Evolutionary conservation across 768 basidiomycete genomes (phyloP).

Genomic region (Suillus fuscotomentosus): DNA sequence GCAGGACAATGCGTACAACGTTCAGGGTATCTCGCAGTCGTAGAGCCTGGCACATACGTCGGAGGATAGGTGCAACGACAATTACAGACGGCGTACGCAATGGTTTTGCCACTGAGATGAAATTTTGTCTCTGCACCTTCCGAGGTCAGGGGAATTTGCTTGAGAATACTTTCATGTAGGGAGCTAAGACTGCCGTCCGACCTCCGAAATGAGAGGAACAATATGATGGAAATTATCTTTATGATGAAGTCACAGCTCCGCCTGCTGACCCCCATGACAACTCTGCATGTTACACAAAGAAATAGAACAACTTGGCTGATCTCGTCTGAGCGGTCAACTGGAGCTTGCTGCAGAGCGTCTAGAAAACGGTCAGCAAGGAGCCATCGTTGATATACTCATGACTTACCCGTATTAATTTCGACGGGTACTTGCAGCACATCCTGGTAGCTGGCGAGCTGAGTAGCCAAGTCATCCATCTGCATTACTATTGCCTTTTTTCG

Average conservation of each 20-base stretch:
- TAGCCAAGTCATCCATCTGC: not conserved
- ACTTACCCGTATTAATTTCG: not conserved
- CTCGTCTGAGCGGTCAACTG: not conserved
- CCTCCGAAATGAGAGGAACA: not conserved
- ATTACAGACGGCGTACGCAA: constrained; percentile 1
- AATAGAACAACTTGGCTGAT: not conserved
- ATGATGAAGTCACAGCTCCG: constrained; percentile 15
- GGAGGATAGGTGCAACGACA: constrained; percentile 6
- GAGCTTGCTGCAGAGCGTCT: not conserved
- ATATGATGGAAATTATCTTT: not conserved
- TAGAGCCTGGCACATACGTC: not conserved
- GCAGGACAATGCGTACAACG: not conserved
- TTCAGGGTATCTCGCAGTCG: not conserved
- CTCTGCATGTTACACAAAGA: not conserved
- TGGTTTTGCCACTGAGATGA: not conserved
- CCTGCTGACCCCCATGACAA: constrained; percentile 17
- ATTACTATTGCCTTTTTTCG: not conserved
- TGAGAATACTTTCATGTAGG: too few relatives aligned
- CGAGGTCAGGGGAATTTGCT: too few relatives aligned
- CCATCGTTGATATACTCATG: not conserved
- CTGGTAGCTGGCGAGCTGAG: not conserved
- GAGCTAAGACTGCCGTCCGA: too few relatives aligned
- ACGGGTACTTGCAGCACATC: not conserved
- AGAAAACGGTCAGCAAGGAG: not conserved
- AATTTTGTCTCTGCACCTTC: not conserved